Evolutionary conservation across 2,329 filamentous ascomycete genomes (phyloP).

Genomic region (Colletotrichum truncatum): DNA sequence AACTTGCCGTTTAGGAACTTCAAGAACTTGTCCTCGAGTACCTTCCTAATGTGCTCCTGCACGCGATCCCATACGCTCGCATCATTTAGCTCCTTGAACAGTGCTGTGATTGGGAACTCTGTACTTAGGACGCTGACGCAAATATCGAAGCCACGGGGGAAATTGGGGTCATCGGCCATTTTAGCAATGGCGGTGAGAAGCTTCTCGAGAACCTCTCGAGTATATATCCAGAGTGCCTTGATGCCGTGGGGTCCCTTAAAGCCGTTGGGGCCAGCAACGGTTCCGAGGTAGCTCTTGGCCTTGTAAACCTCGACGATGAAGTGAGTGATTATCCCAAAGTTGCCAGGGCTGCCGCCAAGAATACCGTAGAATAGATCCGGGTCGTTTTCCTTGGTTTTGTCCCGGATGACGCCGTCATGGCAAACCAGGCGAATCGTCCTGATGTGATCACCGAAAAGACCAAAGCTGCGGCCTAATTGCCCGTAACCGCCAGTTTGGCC

Average conservation of each 20-base stretch:
- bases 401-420: slow-evolving; percentile 53
- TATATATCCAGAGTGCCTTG: slow-evolving; percentile 52
- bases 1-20: slow-evolving; percentile 45
- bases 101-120: slow-evolving; percentile 44
- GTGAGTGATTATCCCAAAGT: slow-evolving; percentile 64
- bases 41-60: slow-evolving; percentile 44
- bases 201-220: slow-evolving; percentile 44
- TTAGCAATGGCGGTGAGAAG: slow-evolving; percentile 50
- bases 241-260: slow-evolving; percentile 48
- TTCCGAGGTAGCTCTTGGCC: slow-evolving; percentile 17
- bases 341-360: slow-evolving; percentile 65
- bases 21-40: slow-evolving; percentile 47
- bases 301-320: slow-evolving; percentile 56
- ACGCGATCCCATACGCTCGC: slow-evolving; percentile 28
- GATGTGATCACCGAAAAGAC: slow-evolving; percentile 63
- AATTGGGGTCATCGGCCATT: slow-evolving; percentile 52
- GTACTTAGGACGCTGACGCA: slow-evolving; percentile 56
- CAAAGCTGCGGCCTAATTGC: slow-evolving; percentile 57
- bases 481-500: slow-evolving; percentile 59
- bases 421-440: slow-evolving; percentile 57
- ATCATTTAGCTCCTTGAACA: slow-evolving; percentile 45
- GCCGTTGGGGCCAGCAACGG: slow-evolving; percentile 1
- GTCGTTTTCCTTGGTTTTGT: slow-evolving; percentile 57
- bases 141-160: slow-evolving; percentile 56
- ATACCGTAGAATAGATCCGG: slow-evolving; percentile 68